Evolutionary conservation across 2,329 filamentous ascomycete genomes (phyloP), one percentile per base, ranked within the genome.

Genomic region (Phoma sp.): DNA sequence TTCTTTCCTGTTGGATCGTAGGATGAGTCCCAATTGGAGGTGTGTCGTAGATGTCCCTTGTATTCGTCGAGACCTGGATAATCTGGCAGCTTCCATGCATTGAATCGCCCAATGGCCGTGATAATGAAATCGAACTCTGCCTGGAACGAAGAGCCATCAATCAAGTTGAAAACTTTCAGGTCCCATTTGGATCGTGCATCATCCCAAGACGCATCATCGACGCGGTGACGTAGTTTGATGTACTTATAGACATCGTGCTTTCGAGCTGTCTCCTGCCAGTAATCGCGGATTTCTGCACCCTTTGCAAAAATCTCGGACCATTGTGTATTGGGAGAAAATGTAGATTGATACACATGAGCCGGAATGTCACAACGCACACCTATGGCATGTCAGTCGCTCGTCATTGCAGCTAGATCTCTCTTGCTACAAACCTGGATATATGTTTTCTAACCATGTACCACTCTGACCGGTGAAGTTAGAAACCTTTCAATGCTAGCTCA

Each of bases 1-100:
- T 78, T 79, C 66, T 88, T 88, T 57, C 77, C 78, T 0, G 78
- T 77, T 57, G 86, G 78, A 69, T 78, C 85, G 70, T 75, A 83
- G 0, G 69, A 56, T 13, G 43, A 45, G 32, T 70, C 67, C 71
- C 69, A 73, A 13, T 69, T 66, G 2, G 70, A 68, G 1, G 68
- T 68, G 33, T 73, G 71, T 37, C 67, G 46, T 3, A 72, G 32
- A 27, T 66, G 57, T 2, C 71, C 71, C 45, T 65, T 63, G 53
- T 64, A 72, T 8, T 65, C 60, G 24, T 68, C 59, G 2, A 71
- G 53, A 4, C 69, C 69, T 1, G 66, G 67, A 24, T 69, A 68
- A 33, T 72, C 59, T 11, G 69, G 69, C 27, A 68, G 36, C 22
- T 69, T 69, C 69, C 69, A 72, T 10, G 65, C 60, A 42, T 71